Evolutionary conservation across 257 asterid genomes (phyloP), one percentile per base, ranked within the genome.

Genomic region (Solanum lycopersicoides): DNA sequence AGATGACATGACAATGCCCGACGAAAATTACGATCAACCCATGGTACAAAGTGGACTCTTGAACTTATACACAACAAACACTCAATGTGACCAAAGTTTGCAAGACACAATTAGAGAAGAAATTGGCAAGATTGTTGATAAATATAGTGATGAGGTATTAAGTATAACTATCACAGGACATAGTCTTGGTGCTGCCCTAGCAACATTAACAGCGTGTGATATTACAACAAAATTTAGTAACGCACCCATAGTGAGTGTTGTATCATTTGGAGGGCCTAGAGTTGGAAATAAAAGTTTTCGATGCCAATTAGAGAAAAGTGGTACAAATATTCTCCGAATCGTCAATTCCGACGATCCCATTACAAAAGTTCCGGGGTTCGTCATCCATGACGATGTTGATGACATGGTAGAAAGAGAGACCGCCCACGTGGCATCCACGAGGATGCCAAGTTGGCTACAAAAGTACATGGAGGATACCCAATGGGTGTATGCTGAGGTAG

Each of bases 261-360:
- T 97, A n/a, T 97, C 99, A 7, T 97, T 97, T 85, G 99, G 99
- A 0, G 98, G 98, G 12, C 99, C 99, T 1, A 86, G 99, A 63
- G 93, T 97, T 0, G 99, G 99, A 1, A 96, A 97, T 92, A 91
- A 47, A 56, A 90, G 63, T 35, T 97, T 97, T 66, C 80, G 98
- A 1, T 32, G 88, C 34, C 92, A 91, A 42, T 44, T 97, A 2
- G 98, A 95, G 23, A 92, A 87, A 63, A 92, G 84, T 20, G 95
- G 98, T 3, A 91, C 96, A 0, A 95, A 93, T 66, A 94, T 95
- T 4, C 93, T 96, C 5, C 92, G 99, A 3, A 95, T 97, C 2
- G 98, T 96, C 23, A 97, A 95, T 83, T 87, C 96, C 0, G 98
- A 96, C 0, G 99, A 96, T n/a, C 95, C 93, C 5, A 86, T 97